phyloP scores from a whole-genome alignment of 495 filamentous ascomycete genomes.

The Aspergillus ellipticus region DNA sequence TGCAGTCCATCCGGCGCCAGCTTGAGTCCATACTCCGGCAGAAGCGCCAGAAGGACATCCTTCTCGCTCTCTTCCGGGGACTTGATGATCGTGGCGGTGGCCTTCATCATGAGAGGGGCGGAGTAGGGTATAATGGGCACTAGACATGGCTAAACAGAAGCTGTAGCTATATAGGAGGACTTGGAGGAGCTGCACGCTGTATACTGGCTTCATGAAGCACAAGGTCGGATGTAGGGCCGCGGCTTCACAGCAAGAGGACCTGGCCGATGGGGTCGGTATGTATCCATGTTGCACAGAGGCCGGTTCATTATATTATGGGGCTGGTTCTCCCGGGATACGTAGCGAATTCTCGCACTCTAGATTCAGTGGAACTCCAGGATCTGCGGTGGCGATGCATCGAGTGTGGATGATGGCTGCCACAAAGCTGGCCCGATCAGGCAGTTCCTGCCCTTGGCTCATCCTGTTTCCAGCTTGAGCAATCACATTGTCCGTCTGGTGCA shows the following conservation, averaged over 20 bases:
- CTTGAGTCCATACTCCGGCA: conserved; percentile 26
- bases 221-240: not conserved
- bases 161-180: not conserved
- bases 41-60: conserved; percentile 15
- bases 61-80: conserved; percentile 20
- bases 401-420: not conserved
- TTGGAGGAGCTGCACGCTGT: not conserved
- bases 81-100: conserved; percentile 3
- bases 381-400: not conserved
- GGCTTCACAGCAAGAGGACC: not conserved
- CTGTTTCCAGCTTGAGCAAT: too few species aligned
- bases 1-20: conserved; percentile 33
- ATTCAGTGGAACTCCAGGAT: not conserved
- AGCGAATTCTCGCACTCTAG: not conserved
- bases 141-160: not conserved
- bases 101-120: not conserved
- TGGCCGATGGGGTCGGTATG: not conserved
- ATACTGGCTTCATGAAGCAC: not conserved
- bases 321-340: not conserved
- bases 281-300: not conserved
- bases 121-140: not conserved
- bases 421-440: not conserved
- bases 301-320: not conserved
- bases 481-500: not conserved
- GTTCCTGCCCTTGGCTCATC: not conserved